phyloP scores from a whole-genome alignment of 371 early-diverging fungal species.

The Phascolomyces articulosus region DNA sequence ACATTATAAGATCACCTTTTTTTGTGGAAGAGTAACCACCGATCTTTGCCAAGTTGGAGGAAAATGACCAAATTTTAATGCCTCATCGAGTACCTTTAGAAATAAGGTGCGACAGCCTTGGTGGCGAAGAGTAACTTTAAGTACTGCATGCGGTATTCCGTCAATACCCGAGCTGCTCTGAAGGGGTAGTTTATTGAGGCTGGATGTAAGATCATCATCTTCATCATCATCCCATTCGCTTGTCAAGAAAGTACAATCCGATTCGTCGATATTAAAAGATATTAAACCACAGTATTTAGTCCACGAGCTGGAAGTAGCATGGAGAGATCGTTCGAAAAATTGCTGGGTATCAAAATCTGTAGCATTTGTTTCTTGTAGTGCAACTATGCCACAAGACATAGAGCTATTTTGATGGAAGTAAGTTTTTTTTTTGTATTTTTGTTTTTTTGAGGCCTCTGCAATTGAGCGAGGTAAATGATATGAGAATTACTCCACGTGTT shows the following conservation, averaged over 20 bases:
- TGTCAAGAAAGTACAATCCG: neutral
- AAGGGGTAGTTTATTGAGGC: neutral
- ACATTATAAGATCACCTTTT: conserved; percentile 18
- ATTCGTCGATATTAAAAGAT: neutral
- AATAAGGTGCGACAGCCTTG: neutral
- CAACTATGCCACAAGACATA: neutral
- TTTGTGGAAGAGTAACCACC: conserved; percentile 8
- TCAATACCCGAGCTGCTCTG: conserved; percentile 13
- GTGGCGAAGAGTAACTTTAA: neutral
- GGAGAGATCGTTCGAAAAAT: neutral
- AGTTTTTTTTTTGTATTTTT: neutral
- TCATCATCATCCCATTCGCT: neutral
- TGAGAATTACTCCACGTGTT: too few relatives aligned
- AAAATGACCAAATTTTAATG: neutral
- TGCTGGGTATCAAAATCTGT: neutral
- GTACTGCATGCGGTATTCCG: conserved; percentile 13
- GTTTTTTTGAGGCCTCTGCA: neutral
- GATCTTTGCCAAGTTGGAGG: neutral
- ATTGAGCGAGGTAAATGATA: too few relatives aligned
- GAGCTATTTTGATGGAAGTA: neutral
- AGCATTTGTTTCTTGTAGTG: conserved; percentile 14
- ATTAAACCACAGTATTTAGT: conserved; percentile 9
- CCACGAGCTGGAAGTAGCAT: conserved; percentile 4
- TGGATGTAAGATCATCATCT: neutral
- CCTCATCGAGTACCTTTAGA: neutral